Evolutionary conservation across 441 rosid genomes (phyloP), one percentile per base, ranked within the genome.

Genomic region (Populus hybrid): DNA sequence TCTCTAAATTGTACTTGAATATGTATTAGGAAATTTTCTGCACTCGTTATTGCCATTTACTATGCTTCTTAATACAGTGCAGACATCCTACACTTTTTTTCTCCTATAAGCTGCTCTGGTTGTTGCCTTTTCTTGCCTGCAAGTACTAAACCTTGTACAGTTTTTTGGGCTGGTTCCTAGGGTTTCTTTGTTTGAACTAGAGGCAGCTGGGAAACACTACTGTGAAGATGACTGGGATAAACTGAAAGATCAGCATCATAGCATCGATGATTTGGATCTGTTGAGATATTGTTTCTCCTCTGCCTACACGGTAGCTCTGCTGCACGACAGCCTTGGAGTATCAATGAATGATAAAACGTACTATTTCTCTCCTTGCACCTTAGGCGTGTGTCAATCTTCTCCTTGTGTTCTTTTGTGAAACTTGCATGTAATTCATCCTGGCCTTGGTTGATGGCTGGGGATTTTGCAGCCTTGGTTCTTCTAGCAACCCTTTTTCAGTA

Each of bases 241-340:
- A 70, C 77, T 85, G 76, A 85, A 71, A 79, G 74, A 36, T 64
- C 76, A 77, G 63, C 84, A 85, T 65, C 65, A 9, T n/a, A 65
- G 70, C 24, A 36, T 77, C 72, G 89, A 82, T 73, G 89, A 85
- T 61, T 71, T 82, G 79, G 89, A 82, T 84, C 78, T 91, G 79
- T 53, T 79, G 73, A 86, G 88, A 75, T 89, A 89, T 80, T 91
- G 95, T 73, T 91, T 88, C 87, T 86, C 91, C 79, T 86, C 94
- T 68, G 90, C 91, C 75, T 89, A 89, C 65, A 83, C 81, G 1
- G 78, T 83, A 72, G 89, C 91, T 53, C 77, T 91, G 80, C 80
- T 88, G 89, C 93, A 89, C 45, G 91, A 89, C 65, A 76, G 84
- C 76, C 84, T 89, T 61, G 91, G 94, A 79, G 45, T 89, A 77